A percentile compares a stretch with the other conserved stretches of the same genome.
Conservation (phyloP, 2,329 filamentous ascomycete species). For the Fusarium sp. region DNA sequence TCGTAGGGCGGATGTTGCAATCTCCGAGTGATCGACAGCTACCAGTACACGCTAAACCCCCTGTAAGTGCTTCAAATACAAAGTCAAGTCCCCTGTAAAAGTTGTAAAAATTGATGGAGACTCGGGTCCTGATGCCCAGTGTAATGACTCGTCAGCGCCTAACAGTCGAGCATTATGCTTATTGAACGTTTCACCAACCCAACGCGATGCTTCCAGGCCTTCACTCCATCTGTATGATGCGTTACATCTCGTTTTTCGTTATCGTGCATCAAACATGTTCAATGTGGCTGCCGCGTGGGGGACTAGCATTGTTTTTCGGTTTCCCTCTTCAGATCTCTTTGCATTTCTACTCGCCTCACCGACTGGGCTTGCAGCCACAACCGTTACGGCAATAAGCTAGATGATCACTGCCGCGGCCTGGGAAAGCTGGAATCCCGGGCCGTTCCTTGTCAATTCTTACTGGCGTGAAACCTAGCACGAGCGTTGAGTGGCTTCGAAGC, state of each 20-base stretch:
- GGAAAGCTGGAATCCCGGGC: slow-evolving; percentile 8
- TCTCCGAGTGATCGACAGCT: slow-evolving; percentile 26
- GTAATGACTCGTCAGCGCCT: slow-evolving; percentile 10
- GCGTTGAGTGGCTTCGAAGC: slow-evolving; percentile 8
- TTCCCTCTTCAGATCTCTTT: neutral
- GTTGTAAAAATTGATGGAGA: slow-evolving; percentile 4
- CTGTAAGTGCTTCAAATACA: neutral
- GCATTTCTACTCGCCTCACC: neutral
- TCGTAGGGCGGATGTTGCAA: slow-evolving; percentile 12
- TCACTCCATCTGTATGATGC: neutral
- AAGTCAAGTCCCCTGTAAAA: neutral
- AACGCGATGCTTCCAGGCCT: neutral
- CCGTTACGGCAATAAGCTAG: neutral
- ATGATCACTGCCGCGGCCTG: neutral
- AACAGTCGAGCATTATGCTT: neutral
- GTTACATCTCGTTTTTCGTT: neutral
- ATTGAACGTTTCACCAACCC: neutral
- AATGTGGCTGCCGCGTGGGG: neutral
- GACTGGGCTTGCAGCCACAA: neutral
- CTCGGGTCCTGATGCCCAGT: neutral
- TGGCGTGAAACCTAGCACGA: slow-evolving; percentile 16
- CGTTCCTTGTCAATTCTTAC: slow-evolving; percentile 23
- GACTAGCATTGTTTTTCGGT: neutral
- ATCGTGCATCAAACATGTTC: neutral
- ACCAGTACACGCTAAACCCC: neutral